Base-by-base conservation (phyloP, 139 green algal genomes). In the Volvox africanus region DNA sequence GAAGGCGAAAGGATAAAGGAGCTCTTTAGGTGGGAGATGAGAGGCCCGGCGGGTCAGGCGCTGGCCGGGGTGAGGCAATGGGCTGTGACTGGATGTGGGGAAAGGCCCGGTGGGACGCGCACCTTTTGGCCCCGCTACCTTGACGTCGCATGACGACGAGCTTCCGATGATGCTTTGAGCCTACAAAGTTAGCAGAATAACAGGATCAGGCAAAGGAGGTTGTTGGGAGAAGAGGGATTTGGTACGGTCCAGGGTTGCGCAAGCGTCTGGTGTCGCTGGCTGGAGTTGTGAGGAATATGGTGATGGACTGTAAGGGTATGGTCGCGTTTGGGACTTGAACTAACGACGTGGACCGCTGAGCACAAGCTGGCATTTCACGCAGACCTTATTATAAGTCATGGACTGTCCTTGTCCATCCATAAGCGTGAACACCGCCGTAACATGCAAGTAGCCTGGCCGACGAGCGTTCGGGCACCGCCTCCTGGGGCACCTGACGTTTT, bases 321-420 rank as follows among this genome's bases (percentile, higher is more conserved):
- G 44, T 14, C 44, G 44, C 44, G 44, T 14, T n/a, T n/a, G n/a
- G n/a, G 5, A 55, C 44, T 55, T 55, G n/a, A n/a, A 55, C 44
- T 55, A 55, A 55, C 5, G 44, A 55, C 5, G 44, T 55, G 44
- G 44, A 55, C 44, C 44, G 44, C 44, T 9, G 44, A 9, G 44
- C 44, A 9, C 44, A 55, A 55, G 44, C 5, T 55, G 5, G 9
- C 44, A 9, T 55, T 55, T 55, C 44, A 14, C 5, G 19, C 78
- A 26, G 30, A 71, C 80, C 80, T 86, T 86, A 9, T 3, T 73
- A 26, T 86, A 86, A 11, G 80, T 71, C 71, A 55, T 86, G 1
- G 80, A 61, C 28, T 73, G 19, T 24, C 80, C 80, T 19, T 73
- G 44, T 14, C 80, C 22, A 44, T 86, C 50, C 12, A 44, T 55